Evolutionary conservation across 2,329 filamentous ascomycete species (phyloP), one percentile per base, ranked within the genome.

Genomic region (Pyrenochaeta sp.): DNA sequence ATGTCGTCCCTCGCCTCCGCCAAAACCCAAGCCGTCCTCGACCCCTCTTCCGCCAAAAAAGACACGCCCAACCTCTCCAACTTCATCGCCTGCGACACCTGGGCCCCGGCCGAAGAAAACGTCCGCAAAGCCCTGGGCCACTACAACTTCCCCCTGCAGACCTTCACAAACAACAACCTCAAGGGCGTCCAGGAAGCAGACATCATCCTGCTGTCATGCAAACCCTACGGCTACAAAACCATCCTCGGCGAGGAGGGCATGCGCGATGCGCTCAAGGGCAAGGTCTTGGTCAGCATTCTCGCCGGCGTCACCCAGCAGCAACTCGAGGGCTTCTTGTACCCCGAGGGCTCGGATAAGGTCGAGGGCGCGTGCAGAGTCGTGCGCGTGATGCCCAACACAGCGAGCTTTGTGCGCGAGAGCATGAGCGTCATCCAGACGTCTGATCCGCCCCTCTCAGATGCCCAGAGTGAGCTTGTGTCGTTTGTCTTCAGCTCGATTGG

Each of bases 381-480:
- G 4, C 81, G 90, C 21, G 89, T 87, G 41, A 90, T 95, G 83
- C 90, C 90, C 58, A 95, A 95, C 75, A 92, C 88, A 0, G 89
- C 90, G 8, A 85, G 86, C 18, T 80, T 89, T 35, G 87, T 95
- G 44, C 77, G 89, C 32, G 86, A 95, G 71, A 86, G 83, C 57
- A 94, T 94, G 88, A 93, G 77, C 7, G 77, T 94, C 40, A 87
- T 96, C 55, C 85, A 83, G 34, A 84, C 80, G 1, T 77, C 80
- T 6, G 77, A 75, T 7, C 82, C 85, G 7, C 79, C 84, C 3
- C 74, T 89, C 10, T 75, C 80, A 4, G 64, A 77, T 1, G 72
- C 76, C 13, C 78, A 79, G 20, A 74, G 81, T 63, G 47, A 62
- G 13, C 78, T 92, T 8, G 81, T 90, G 13, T 84, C 81, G 20